Percentiles rank a stretch among this genome's conserved stretches.
These are phyloP conservation scores for Bryum argenteum DNA, from an alignment of 225 moss, liverwort and hornwort species.

Conservation along the genomic window DNA sequence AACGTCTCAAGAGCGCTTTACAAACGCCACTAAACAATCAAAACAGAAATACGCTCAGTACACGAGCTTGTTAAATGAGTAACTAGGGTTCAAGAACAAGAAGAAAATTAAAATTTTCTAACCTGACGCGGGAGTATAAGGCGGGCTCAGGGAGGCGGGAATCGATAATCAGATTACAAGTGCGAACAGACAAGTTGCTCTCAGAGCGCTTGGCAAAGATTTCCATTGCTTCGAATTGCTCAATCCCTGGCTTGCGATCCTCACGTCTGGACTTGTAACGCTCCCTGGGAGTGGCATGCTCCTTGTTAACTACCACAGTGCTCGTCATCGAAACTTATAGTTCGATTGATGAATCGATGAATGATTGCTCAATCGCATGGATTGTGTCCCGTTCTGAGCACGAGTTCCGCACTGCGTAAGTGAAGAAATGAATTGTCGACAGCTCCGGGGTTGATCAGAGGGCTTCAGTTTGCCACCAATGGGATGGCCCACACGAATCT, in stretches of 20 bases:
- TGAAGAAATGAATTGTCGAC: too few species aligned
- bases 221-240: constrained; percentile 32
- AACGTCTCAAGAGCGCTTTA: constrained; percentile 68
- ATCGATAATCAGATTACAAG: constrained; percentile 43
- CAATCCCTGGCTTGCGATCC: constrained; percentile 26
- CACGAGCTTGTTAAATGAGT: not conserved
- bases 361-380: too few species aligned
- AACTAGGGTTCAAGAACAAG: not conserved
- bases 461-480: too few species aligned
- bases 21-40: constrained; percentile 65
- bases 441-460: too few species aligned
- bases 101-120: not conserved
- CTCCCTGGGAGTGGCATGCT: constrained; percentile 11
- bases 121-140: constrained; percentile 43
- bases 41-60: not conserved
- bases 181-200: constrained; percentile 41
- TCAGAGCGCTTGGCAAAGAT: constrained; percentile 38
- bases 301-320: constrained; percentile 20
- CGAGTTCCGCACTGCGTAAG: too few species aligned
- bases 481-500: too few species aligned
- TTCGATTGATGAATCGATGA: too few species aligned
- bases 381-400: too few species aligned
- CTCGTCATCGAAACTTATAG: constrained; percentile 14
- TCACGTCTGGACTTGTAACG: constrained; percentile 52
- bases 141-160: constrained; percentile 45